Evolutionary conservation across 208 protist genomes (phyloP).

Genomic region (Lotmaria passim): DNA sequence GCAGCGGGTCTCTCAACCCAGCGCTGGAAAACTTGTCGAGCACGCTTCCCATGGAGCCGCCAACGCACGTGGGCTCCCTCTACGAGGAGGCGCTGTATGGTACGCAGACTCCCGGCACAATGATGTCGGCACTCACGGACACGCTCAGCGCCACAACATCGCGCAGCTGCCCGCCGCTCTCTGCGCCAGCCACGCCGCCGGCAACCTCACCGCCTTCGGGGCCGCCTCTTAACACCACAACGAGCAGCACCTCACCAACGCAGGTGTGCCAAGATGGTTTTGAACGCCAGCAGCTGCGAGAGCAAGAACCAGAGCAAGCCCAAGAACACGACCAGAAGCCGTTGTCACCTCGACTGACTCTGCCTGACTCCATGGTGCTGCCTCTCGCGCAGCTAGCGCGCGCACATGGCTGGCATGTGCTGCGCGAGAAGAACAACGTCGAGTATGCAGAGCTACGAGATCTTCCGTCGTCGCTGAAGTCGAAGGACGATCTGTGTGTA

Average conservation of each 20-base stretch:
- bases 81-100: not conserved
- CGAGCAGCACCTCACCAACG: not conserved
- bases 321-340: not conserved
- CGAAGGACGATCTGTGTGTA: constrained; percentile 1
- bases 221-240: not conserved
- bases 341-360: not conserved
- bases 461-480: constrained; percentile 14
- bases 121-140: constrained; percentile 12
- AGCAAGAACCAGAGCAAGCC: not conserved
- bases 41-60: not conserved
- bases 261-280: too few relatives aligned
- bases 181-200: not conserved
- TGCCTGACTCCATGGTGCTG: constrained; percentile 1
- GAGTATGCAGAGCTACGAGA: constrained; percentile 32
- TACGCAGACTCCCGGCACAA: constrained; percentile 10
- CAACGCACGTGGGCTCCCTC: not conserved
- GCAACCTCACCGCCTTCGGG: not conserved
- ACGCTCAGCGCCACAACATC: constrained; percentile 2
- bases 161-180: not conserved
- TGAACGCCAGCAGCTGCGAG: too few relatives aligned
- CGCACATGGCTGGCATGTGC: constrained; percentile 22
- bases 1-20: not conserved
- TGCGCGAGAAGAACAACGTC: constrained; percentile 17
- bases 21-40: not conserved
- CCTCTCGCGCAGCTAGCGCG: constrained; percentile 25